Percentiles rank a stretch among this genome's conserved stretches.
These are phyloP conservation scores for Termitomyces sp. DNA, from an alignment of 768 basidiomycete species.

Conservation along the genomic window DNA sequence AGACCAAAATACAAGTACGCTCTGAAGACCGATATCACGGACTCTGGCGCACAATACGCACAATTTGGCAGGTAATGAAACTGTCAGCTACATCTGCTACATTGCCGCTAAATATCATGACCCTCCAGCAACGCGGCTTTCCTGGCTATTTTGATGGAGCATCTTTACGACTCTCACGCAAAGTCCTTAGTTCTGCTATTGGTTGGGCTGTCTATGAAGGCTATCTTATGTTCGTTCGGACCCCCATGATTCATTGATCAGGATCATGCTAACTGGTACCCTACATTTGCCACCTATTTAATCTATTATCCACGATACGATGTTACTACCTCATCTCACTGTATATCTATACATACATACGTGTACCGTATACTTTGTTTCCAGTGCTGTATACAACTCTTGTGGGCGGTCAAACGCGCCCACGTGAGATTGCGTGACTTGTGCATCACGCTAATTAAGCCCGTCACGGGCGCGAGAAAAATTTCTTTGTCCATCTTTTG, in stretches of 20 bases:
- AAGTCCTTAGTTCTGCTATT: slow-evolving; percentile 84
- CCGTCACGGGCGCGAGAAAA: slow-evolving; percentile 20
- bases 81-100: neutral
- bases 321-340: slow-evolving; percentile 1
- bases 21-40: slow-evolving; percentile 71
- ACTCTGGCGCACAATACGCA: slow-evolving; percentile 53
- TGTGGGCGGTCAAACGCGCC: slow-evolving; percentile 8
- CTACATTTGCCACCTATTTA: neutral
- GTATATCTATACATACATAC: neutral
- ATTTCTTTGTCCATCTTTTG: slow-evolving; percentile 19
- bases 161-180: slow-evolving; percentile 77
- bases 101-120: neutral
- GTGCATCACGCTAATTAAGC: slow-evolving; percentile 22
- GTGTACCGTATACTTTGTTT: neutral
- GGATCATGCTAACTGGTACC: neutral
- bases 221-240: slow-evolving; percentile 54
- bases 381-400: neutral
- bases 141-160: slow-evolving; percentile 84
- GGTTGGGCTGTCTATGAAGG: slow-evolving; percentile 92
- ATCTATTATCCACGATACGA: neutral
- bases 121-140: slow-evolving; percentile 68
- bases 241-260: neutral
- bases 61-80: slow-evolving; percentile 62
- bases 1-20: slow-evolving; percentile 95
- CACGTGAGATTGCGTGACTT: slow-evolving; percentile 28